Percentiles rank a stretch among this genome's conserved stretches.
Evolutionary conservation across 192 early-diverging fungal genomes (phyloP).

Genomic region (Coemansia brasiliensis): DNA sequence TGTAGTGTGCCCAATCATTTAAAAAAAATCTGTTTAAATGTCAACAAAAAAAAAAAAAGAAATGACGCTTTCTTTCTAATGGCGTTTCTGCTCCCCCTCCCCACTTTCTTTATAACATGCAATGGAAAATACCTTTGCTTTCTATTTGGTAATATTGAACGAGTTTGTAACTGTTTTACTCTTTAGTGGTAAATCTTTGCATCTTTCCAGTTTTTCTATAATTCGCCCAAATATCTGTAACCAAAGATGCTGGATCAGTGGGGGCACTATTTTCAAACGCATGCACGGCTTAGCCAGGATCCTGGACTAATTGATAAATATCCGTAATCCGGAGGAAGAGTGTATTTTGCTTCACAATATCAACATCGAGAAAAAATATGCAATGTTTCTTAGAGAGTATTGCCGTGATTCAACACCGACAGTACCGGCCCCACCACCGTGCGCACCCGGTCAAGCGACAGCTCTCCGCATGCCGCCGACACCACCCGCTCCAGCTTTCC

Average conservation of each 20-base stretch:
- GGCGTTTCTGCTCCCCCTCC: too few relatives aligned
- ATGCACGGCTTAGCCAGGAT: too few relatives aligned
- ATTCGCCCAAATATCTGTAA: too few relatives aligned
- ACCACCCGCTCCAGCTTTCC: conserved; percentile 54
- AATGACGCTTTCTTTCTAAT: conserved; percentile 6
- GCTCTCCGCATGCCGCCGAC: conserved; percentile 48
- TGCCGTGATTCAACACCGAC: conserved; percentile 50
- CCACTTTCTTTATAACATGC: too few relatives aligned
- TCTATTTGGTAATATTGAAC: too few relatives aligned
- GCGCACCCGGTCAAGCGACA: conserved; percentile 50
- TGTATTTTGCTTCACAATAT: too few relatives aligned
- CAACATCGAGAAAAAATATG: background rate
- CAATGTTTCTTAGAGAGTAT: conserved; percentile 21
- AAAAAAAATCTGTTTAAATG: background rate
- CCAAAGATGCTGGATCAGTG: too few relatives aligned
- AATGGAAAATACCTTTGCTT: too few relatives aligned
- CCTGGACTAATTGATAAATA: background rate
- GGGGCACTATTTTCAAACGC: too few relatives aligned
- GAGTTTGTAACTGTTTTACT: too few relatives aligned
- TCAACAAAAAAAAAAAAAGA: background rate
- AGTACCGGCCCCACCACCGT: conserved; percentile 50
- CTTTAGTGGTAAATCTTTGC: too few relatives aligned
- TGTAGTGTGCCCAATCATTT: background rate
- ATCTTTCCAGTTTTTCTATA: too few relatives aligned
- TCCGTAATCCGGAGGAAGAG: background rate